Conservation (phyloP, 176 grass and related monocot genomes). For the Thinopyrum elongatum region DNA sequence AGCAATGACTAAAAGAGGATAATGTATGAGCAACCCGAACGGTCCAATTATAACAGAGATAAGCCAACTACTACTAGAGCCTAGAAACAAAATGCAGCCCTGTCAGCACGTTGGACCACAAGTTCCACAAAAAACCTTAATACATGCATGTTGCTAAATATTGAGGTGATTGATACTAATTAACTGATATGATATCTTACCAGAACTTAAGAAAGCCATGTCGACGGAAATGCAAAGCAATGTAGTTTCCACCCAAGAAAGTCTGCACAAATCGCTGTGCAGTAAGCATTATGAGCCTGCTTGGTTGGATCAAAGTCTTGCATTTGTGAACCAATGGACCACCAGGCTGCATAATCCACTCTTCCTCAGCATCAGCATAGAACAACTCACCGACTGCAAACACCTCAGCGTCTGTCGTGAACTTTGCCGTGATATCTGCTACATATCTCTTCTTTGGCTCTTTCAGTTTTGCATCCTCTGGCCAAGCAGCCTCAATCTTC, state of each 20-base stretch:
- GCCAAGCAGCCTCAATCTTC: slow-evolving; percentile 80
- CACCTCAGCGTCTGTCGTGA: slow-evolving; percentile 69
- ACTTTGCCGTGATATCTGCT: slow-evolving; percentile 71
- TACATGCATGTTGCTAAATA: background rate
- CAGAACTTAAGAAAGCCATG: slow-evolving; percentile 97
- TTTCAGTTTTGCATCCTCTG: slow-evolving; percentile 87
- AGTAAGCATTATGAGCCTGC: slow-evolving; percentile 68
- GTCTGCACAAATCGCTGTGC: slow-evolving; percentile 94
- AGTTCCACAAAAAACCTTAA: slow-evolving; percentile 4
- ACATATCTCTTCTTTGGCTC: slow-evolving; percentile 80
- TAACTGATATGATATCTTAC: slow-evolving; percentile 27
- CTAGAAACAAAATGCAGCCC: background rate
- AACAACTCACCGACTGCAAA: slow-evolving; percentile 92
- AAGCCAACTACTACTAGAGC: slow-evolving; percentile 9
- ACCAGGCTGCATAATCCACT: slow-evolving; percentile 88
- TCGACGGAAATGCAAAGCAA: slow-evolving; percentile 93
- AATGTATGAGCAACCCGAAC: background rate
- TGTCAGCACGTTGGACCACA: background rate
- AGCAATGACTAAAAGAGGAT: slow-evolving; percentile 11
- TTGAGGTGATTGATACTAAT: background rate
- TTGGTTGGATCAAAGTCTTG: slow-evolving; percentile 80
- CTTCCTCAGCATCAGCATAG: slow-evolving; percentile 84
- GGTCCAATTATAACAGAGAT: background rate
- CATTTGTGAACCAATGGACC: slow-evolving; percentile 88
- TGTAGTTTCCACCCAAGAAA: slow-evolving; percentile 83